Percentiles rank a stretch among this genome's conserved stretches.
Conservation (phyloP, 176 grass and related monocot genomes). For the Musa troglodytarum region DNA sequence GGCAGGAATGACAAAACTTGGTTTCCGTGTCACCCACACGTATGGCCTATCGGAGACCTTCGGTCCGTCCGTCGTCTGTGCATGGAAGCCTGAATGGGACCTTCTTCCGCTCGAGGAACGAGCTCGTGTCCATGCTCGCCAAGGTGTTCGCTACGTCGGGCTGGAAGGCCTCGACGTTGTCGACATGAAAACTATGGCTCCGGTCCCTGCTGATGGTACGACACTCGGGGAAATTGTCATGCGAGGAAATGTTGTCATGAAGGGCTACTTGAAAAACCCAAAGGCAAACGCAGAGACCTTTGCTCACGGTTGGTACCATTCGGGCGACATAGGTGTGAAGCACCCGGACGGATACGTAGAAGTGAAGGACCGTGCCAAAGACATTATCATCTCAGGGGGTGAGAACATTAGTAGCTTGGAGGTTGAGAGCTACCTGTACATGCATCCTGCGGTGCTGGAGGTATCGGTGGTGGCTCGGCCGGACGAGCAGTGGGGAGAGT, state of each 20-base stretch:
- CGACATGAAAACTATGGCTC: constrained; percentile 22
- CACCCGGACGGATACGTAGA: constrained; percentile 28
- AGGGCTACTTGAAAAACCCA: constrained; percentile 28
- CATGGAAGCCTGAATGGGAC: constrained; percentile 39
- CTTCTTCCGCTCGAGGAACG: constrained; percentile 9
- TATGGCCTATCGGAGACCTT: constrained; percentile 37
- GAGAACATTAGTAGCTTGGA: constrained; percentile 41
- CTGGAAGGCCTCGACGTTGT: constrained; percentile 23
- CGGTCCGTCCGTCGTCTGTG: constrained; percentile 17
- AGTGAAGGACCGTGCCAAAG: constrained; percentile 28
- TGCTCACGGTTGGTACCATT: constrained; percentile 29
- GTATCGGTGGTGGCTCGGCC: constrained; percentile 23
- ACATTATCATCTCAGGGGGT: constrained; percentile 29
- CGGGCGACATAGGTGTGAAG: constrained; percentile 29
- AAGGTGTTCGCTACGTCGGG: constrained; percentile 25
- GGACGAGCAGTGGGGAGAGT: constrained; percentile 31
- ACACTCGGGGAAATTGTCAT: constrained; percentile 33
- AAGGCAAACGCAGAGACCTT: constrained; percentile 22
- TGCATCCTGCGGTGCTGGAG: constrained; percentile 25
- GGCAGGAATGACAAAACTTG: constrained; percentile 20
- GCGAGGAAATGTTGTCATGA: constrained; percentile 33
- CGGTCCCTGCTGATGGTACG: constrained; percentile 21
- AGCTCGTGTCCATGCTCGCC: constrained; percentile 14
- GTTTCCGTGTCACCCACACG: constrained; percentile 31
- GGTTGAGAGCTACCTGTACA: constrained; percentile 26